These are phyloP conservation scores for Hypoxylon lienhwacheense DNA, from an alignment of 495 filamentous ascomycete genomes.

Conservation along the genomic window DNA sequence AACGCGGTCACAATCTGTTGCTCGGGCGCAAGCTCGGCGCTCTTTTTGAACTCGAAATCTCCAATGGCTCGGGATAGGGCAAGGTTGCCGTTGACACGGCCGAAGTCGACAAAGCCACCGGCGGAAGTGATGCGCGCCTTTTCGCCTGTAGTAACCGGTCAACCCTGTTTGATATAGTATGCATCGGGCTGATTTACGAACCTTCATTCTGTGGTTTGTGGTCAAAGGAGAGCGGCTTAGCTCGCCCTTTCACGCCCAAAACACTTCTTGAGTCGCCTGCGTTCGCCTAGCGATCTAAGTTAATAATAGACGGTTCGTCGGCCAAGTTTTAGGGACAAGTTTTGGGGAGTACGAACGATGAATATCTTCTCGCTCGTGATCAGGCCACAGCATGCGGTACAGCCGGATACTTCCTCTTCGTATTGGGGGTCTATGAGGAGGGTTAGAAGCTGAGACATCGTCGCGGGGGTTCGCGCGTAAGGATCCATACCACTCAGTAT, in stretches of 20 bases:
- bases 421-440: constrained; percentile 79
- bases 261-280: constrained; percentile 95
- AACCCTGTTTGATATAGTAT: background rate
- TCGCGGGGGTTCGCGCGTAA: background rate
- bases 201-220: constrained; percentile 99
- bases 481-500: constrained; percentile 80
- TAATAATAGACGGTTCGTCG: constrained; percentile 15
- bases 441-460: constrained; percentile 14
- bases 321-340: too few relatives aligned
- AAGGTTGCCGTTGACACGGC: constrained; percentile 96
- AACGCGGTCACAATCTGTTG: constrained; percentile 97
- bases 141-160: constrained; percentile 64
- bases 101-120: constrained; percentile 97
- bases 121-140: constrained; percentile 94
- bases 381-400: constrained; percentile 88
- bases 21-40: constrained; percentile 90
- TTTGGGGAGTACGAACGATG: constrained; percentile 68
- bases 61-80: constrained; percentile 97
- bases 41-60: constrained; percentile 99
- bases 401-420: constrained; percentile 96
- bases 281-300: constrained; percentile 68
- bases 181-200: constrained; percentile 41
- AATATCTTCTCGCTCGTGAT: constrained; percentile 91
- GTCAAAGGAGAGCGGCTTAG: constrained; percentile 95
- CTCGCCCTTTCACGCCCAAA: constrained; percentile 90